Conservation (phyloP, 2,329 filamentous ascomycete species). For the Diaporthe vexans region DNA sequence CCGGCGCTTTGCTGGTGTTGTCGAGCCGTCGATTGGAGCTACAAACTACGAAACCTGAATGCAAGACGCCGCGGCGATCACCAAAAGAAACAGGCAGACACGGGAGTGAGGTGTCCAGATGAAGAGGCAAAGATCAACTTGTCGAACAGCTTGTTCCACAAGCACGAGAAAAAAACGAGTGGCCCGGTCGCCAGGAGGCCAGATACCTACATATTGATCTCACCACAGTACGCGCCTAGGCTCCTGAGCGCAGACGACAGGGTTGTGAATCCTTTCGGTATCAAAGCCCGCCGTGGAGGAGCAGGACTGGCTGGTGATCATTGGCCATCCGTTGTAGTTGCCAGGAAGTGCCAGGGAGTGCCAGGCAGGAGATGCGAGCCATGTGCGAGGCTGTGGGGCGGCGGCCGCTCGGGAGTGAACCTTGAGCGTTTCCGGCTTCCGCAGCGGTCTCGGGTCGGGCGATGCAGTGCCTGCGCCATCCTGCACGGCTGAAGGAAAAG, state of each 20-base stretch:
- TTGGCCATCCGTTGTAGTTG: neutral
- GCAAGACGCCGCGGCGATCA: neutral
- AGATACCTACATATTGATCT: neutral
- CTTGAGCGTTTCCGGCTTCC: neutral
- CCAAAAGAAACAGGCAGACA: neutral
- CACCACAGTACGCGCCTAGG: neutral
- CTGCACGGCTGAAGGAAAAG: neutral
- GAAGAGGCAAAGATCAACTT: neutral
- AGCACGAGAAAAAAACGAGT: neutral
- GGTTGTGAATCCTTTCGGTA: slow-evolving; percentile 25
- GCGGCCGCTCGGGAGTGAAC: slow-evolving; percentile 19
- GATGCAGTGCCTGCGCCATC: neutral
- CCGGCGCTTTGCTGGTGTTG: neutral
- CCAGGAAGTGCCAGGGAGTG: neutral
- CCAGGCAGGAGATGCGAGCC: neutral
- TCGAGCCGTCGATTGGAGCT: neutral
- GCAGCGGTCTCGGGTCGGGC: too few species aligned
- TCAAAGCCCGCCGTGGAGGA: slow-evolving; percentile 1
- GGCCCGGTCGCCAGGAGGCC: neutral
- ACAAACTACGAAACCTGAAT: neutral
- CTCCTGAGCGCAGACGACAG: neutral
- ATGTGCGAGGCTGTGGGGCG: slow-evolving; percentile 2
- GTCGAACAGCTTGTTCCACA: slow-evolving; percentile 16
- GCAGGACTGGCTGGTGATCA: slow-evolving; percentile 9
- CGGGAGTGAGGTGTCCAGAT: too few species aligned